phyloP scores from a whole-genome alignment of 2,329 filamentous ascomycete species.

The Graphilbum sp. region DNA sequence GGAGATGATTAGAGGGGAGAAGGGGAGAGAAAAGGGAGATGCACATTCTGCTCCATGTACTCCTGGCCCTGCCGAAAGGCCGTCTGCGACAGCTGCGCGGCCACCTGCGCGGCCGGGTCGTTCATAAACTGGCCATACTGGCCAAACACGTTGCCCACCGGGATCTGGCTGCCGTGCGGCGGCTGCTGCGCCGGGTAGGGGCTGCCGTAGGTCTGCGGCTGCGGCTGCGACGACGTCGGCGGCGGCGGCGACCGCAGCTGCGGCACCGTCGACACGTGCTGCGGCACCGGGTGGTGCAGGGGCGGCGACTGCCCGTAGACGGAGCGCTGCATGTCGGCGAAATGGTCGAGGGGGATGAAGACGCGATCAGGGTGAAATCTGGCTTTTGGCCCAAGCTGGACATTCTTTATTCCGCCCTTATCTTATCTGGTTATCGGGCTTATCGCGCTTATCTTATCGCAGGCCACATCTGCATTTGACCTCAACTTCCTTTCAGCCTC shows the following conservation, averaged over 20 bases:
- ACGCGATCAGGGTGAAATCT: neutral
- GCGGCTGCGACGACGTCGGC: conserved; percentile 51
- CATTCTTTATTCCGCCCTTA: too few relatives aligned
- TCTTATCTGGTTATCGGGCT: too few relatives aligned
- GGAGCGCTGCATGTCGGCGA: conserved; percentile 62
- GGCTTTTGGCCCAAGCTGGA: too few relatives aligned
- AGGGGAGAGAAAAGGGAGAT: neutral
- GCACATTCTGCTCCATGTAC: conserved; percentile 90
- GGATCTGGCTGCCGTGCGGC: conserved; percentile 16
- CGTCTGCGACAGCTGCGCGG: conserved; percentile 82
- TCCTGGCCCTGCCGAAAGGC: conserved; percentile 86
- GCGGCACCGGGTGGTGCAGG: conserved; percentile 90
- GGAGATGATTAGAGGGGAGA: neutral
- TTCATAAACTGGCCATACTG: conserved; percentile 88
- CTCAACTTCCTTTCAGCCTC: too few relatives aligned
- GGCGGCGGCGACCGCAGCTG: conserved; percentile 90
- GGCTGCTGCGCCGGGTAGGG: conserved; percentile 51
- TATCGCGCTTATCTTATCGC: too few relatives aligned
- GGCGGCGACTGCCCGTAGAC: conserved; percentile 79
- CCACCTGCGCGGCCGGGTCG: conserved; percentile 88
- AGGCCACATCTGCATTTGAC: too few relatives aligned
- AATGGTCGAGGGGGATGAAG: neutral
- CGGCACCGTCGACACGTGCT: conserved; percentile 95
- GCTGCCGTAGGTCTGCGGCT: conserved; percentile 46
- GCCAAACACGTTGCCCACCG: conserved; percentile 39